These are phyloP conservation scores for Haberlea rhodopensis DNA, from an alignment of 257 asterid species.

Conservation along the genomic window DNA sequence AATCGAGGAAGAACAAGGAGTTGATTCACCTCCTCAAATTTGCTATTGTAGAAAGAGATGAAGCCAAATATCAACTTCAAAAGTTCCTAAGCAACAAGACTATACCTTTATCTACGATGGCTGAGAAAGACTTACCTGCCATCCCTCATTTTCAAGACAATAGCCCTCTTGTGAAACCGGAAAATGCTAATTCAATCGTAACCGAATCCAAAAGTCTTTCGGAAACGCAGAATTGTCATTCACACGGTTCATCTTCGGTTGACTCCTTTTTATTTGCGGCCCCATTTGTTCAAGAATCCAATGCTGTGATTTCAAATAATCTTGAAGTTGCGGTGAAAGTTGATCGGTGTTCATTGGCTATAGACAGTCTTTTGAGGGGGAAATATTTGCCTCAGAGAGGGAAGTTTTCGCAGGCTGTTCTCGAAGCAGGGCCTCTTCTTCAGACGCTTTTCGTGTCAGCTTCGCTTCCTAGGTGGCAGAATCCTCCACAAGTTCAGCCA, in stretches of 20 bases:
- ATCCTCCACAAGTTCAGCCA: slow-evolving; percentile 64
- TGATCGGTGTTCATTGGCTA: slow-evolving; percentile 42
- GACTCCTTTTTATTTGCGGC: slow-evolving; percentile 45
- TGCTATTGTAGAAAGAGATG: slow-evolving; percentile 52
- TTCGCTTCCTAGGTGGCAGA: slow-evolving; percentile 79
- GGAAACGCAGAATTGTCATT: slow-evolving; percentile 44
- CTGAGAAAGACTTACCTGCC: neutral
- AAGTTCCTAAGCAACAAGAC: slow-evolving; percentile 36
- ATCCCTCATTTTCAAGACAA: slow-evolving; percentile 27
- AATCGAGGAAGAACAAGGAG: slow-evolving; percentile 41
- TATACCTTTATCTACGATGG: neutral
- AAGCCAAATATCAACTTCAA: slow-evolving; percentile 49
- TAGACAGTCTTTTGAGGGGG: slow-evolving; percentile 48
- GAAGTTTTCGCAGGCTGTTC: slow-evolving; percentile 53
- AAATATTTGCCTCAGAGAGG: slow-evolving; percentile 58
- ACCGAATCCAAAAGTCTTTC: slow-evolving; percentile 64
- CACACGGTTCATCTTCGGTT: slow-evolving; percentile 43
- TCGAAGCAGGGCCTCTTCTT: slow-evolving; percentile 64
- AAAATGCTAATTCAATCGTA: slow-evolving; percentile 49
- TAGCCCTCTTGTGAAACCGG: slow-evolving; percentile 27
- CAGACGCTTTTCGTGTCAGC: slow-evolving; percentile 66
- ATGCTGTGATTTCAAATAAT: slow-evolving; percentile 4
- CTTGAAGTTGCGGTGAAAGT: slow-evolving; percentile 16
- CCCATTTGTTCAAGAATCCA: slow-evolving; percentile 14
- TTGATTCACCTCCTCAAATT: slow-evolving; percentile 39